Base-by-base conservation (phyloP, 257 asterid species). In the Solanum rostratum region DNA sequence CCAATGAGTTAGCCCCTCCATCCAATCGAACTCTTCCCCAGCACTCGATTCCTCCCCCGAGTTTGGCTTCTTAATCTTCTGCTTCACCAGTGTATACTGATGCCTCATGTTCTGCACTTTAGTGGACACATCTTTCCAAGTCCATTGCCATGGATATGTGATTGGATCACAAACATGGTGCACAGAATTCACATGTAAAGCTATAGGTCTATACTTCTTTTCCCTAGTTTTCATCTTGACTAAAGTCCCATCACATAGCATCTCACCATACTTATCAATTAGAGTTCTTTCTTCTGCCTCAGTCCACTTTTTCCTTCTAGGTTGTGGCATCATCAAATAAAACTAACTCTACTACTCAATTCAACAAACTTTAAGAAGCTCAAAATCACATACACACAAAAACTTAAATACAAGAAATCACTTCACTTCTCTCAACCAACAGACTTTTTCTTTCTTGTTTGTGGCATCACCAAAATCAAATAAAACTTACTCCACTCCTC, bases 31-130 rank as follows among this genome's bases (percentile, higher is more conserved):
- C 90, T 94, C 97, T 86, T 92, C 98, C 85, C 82, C 92, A 7
- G 86, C 95, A 4, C 85, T 95, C 49, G 90, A 80, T 41, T 92
- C 93, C 18, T 89, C 88, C 4, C 85, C 88, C 33, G 93, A 89
- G 18, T 92, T 98, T 1, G 87, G 93, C 84, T 90, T 97, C 89
- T 90, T 92, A 57, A 97, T 95, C 93, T 97, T 97, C 90, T 97
- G 99, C 94, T 97, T 97, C 87, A 97, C 99, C 11, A 97, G 88
- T 39, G 96, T 91, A 90, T 97, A 97, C 87, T 97, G 99, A 84
- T 97, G 98, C 92, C 99, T 93, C 99, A 97, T 97, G 84, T 97
- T 97, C 89, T 95, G 99, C 81, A 97, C 98, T 78, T 97, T 97
- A 33, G 97, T 92, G 20, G 99, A 97, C 30, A 97, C 97, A 84